Percentiles rank a stretch among this genome's conserved stretches.
Conservation (phyloP, 2,329 filamentous ascomycete genomes). For the Fusarium armeniacum region DNA sequence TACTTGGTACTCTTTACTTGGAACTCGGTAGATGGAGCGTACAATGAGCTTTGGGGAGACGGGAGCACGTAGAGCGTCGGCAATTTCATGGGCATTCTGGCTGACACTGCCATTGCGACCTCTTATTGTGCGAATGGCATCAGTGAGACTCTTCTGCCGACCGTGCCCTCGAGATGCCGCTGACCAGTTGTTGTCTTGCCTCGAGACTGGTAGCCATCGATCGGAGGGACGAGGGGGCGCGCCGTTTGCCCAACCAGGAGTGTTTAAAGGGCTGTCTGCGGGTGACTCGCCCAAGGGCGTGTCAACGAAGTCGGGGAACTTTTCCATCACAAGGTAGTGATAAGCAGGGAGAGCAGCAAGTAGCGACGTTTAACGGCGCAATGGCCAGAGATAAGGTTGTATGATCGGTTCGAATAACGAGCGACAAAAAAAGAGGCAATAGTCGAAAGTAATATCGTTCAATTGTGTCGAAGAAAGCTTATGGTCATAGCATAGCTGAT, state of each 20-base stretch:
- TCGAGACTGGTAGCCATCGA: constrained; percentile 50
- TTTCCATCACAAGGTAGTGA: constrained; percentile 60
- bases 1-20: constrained; percentile 21
- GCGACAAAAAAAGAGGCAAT: constrained; percentile 27
- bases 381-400: constrained; percentile 14
- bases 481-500: constrained; percentile 47
- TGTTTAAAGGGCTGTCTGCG: constrained; percentile 48
- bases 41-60: constrained; percentile 91
- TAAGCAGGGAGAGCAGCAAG: constrained; percentile 11
- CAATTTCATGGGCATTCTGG: constrained; percentile 93
- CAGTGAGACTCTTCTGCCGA: constrained; percentile 87
- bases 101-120: constrained; percentile 86
- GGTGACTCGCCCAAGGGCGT: constrained; percentile 51
- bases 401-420: constrained; percentile 32
- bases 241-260: constrained; percentile 50
- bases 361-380: constrained; percentile 25
- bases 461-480: constrained; percentile 16
- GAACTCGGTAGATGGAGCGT: constrained; percentile 52
- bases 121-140: constrained; percentile 88
- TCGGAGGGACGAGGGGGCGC: constrained; percentile 49
- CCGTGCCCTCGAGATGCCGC: constrained; percentile 66
- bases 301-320: constrained; percentile 70
- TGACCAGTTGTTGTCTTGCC: constrained; percentile 50
- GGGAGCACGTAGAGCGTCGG: constrained; percentile 89
- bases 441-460: constrained; percentile 5